These are phyloP conservation scores for Jasminum sambac DNA, from an alignment of 257 asterid species.

Conservation along the genomic window DNA sequence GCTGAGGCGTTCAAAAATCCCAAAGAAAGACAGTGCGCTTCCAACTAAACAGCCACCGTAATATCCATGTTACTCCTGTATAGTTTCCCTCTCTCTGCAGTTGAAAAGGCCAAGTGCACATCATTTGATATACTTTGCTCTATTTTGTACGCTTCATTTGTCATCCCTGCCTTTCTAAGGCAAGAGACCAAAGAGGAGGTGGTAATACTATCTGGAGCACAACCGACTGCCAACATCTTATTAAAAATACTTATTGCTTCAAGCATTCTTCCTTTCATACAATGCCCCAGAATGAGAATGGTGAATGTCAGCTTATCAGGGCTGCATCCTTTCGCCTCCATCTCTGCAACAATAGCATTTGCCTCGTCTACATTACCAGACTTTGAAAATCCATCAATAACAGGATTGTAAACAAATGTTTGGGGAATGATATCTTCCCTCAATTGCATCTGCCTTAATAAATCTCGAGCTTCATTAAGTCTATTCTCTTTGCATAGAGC, in stretches of 20 bases:
- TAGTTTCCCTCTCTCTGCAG: constrained; percentile 36
- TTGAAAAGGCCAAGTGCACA: constrained; percentile 31
- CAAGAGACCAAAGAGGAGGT: constrained; percentile 49
- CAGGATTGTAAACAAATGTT: constrained; percentile 85
- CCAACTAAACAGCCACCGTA: constrained; percentile 57
- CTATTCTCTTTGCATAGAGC: constrained; percentile 79
- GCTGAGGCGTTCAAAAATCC: constrained; percentile 16
- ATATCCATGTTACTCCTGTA: constrained; percentile 42
- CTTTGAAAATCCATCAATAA: constrained; percentile 85
- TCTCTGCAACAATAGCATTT: constrained; percentile 61
- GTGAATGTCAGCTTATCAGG: constrained; percentile 91
- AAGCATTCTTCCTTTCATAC: constrained; percentile 92
- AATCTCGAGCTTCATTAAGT: constrained; percentile 66
- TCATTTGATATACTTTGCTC: constrained; percentile 40
- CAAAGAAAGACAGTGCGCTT: constrained; percentile 16
- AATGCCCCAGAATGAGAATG: constrained; percentile 86
- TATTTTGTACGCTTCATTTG: constrained; percentile 64
- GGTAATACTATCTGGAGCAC: constrained; percentile 70
- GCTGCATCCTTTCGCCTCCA: constrained; percentile 75
- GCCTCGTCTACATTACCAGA: constrained; percentile 86
- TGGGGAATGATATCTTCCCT: constrained; percentile 61
- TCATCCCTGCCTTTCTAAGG: constrained; percentile 92
- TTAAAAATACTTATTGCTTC: constrained; percentile 66
- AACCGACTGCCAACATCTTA: constrained; percentile 70
- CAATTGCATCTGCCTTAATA: constrained; percentile 54